phyloP scores from a whole-genome alignment of 305 asterid species.

The Plantago rigida region DNA sequence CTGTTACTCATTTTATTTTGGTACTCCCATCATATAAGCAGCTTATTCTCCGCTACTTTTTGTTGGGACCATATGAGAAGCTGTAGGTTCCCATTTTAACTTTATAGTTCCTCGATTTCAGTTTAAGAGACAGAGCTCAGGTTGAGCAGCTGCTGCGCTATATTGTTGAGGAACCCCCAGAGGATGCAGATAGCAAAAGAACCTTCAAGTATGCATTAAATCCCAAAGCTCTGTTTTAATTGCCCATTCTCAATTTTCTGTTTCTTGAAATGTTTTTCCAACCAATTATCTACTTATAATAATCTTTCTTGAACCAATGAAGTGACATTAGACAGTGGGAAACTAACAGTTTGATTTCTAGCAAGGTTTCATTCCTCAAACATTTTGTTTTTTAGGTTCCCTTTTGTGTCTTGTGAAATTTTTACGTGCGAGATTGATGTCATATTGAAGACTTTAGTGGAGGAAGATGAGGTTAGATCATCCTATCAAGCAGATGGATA shows the following conservation, averaged over 20 bases:
- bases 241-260: neutral
- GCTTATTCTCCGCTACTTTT: conserved; percentile 3
- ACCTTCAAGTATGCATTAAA: conserved; percentile 63
- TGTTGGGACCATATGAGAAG: neutral
- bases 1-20: conserved; percentile 18
- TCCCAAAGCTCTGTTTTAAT: neutral
- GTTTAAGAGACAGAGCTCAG: conserved; percentile 86
- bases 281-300: neutral
- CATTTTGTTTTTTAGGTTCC: conserved; percentile 54
- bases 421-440: conserved; percentile 96
- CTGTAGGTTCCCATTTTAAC: conserved; percentile 11
- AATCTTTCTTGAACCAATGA: too few relatives aligned
- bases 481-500: conserved; percentile 21
- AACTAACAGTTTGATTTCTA: neutral
- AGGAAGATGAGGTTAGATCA: conserved; percentile 73
- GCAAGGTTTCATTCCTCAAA: conserved; percentile 1
- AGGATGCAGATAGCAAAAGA: conserved; percentile 76
- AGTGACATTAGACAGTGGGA: too few relatives aligned
- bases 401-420: conserved; percentile 91
- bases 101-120: conserved; percentile 30
- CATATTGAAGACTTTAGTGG: conserved; percentile 89
- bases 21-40: conserved; percentile 9
- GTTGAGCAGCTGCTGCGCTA: conserved; percentile 76
- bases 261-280: neutral
- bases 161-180: conserved; percentile 73